Evolutionary conservation across 2,329 filamentous ascomycete genomes (phyloP), one percentile per base, ranked within the genome.

Genomic region (Plectosphaerella sp.): DNA sequence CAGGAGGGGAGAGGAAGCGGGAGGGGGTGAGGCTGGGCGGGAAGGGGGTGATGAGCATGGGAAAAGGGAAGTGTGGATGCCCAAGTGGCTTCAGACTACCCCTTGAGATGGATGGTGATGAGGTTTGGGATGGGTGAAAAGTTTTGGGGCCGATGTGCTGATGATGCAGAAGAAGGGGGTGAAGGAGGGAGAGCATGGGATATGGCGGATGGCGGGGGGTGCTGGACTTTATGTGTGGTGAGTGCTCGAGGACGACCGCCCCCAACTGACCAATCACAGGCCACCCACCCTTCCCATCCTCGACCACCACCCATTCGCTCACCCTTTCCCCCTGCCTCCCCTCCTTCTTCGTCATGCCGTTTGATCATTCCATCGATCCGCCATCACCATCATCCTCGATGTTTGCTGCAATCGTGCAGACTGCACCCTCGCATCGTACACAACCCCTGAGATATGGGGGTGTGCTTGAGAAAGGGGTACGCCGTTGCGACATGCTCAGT

Each of bases 161-260:
- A 48, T 20, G 39, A 11, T 18, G 24, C 37, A 43, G 18, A 48
- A 52, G 35, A 11, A 41, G 42, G n/a, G n/a, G 42, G 36, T 43
- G 48, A 39, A 53, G 36, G 45, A 50, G 49, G 45, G 49, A 48
- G 37, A 46, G 51, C 47, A 42, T 48, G 35, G 24, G 46, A 15
- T 37, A 52, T 35, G 55, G 54, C 49, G 49, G 54, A 45, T 45
- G 50, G 55, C 50, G 55, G 55, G 55, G 53, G 46, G 35, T 41
- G 39, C 42, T 47, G 41, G 52, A 49, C 53, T 56, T 57, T 57
- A 56, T 57, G 47, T 33, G 28, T 57, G 54, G 49, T 54, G 52
- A 56, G 54, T 56, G 45, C 18, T 49, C 42, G 15, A 22, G 45
- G 36, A 46, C 46, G 49, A 50, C 50, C 46, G 47, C 46, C 51